phyloP scores from a whole-genome alignment of 208 protist species.

The Leishmania tarentolae region DNA sequence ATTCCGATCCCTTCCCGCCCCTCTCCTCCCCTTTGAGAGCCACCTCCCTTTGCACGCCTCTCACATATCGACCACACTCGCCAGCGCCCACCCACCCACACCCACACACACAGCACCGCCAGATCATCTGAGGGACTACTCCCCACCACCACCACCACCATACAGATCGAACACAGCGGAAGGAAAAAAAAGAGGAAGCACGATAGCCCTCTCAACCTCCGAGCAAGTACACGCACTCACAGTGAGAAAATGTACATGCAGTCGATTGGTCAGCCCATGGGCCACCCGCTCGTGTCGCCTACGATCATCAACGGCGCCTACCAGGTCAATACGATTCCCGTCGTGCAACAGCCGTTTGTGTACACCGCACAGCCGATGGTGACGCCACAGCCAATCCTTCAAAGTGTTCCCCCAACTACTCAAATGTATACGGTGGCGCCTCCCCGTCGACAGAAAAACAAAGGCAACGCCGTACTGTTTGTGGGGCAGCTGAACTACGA shows the following conservation, averaged over 20 bases:
- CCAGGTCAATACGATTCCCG: constrained; percentile 6
- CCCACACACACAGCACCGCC: background rate
- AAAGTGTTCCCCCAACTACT: constrained; percentile 3
- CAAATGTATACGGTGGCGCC: constrained; percentile 22
- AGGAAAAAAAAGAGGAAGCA: constrained; percentile 1
- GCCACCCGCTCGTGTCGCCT: background rate
- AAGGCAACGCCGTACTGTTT: constrained; percentile 45
- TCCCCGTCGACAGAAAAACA: constrained; percentile 25
- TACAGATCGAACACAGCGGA: background rate
- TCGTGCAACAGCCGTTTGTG: constrained; percentile 24
- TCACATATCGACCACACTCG: background rate
- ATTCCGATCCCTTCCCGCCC: background rate
- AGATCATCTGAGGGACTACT: background rate
- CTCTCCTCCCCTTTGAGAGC: background rate
- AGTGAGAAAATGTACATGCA: constrained; percentile 27
- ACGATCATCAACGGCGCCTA: constrained; percentile 4
- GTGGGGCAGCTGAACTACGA: constrained; percentile 49
- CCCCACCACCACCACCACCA: too few species aligned
- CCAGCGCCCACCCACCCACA: background rate
- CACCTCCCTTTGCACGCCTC: background rate
- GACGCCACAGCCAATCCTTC: constrained; percentile 5
- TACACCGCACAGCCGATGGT: constrained; percentile 24
- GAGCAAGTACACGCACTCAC: background rate
- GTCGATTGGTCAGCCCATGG: constrained; percentile 8
- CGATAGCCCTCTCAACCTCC: background rate